Conservation (phyloP, 2,329 filamentous ascomycete genomes). For the Botryotinia narcissicola region DNA sequence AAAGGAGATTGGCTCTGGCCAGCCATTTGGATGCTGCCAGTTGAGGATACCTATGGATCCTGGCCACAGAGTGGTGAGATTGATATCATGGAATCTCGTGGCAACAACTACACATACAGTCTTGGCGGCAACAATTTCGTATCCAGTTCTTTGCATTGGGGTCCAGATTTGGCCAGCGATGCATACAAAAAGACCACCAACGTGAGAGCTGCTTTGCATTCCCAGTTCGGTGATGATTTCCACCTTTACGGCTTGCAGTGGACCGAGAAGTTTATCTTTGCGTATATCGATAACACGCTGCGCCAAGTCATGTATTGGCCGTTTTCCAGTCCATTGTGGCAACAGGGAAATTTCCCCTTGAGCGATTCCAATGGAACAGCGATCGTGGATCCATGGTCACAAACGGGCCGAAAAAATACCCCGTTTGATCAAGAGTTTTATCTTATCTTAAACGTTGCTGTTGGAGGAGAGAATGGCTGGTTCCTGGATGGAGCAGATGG, state of each 20-base stretch:
- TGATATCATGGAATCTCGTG: constrained; percentile 76
- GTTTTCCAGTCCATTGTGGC: constrained; percentile 66
- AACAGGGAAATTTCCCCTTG: constrained; percentile 65
- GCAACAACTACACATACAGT: constrained; percentile 74
- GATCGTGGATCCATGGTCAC: constrained; percentile 61
- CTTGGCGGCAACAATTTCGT: constrained; percentile 80
- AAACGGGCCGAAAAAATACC: constrained; percentile 58
- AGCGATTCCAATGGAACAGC: constrained; percentile 64
- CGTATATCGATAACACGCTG: constrained; percentile 77
- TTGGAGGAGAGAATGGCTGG: constrained; percentile 80
- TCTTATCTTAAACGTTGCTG: constrained; percentile 71
- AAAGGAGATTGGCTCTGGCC: constrained; percentile 86
- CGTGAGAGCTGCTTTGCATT: constrained; percentile 72
- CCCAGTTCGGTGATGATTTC: constrained; percentile 65
- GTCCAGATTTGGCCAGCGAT: constrained; percentile 68
- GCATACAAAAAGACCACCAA: constrained; percentile 82
- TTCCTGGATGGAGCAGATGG: constrained; percentile 68
- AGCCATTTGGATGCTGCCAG: constrained; percentile 87
- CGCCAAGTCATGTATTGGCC: constrained; percentile 78
- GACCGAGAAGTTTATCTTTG: constrained; percentile 85
- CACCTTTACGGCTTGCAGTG: constrained; percentile 85
- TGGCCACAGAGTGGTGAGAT: constrained; percentile 84
- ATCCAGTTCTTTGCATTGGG: constrained; percentile 79
- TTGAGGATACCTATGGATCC: constrained; percentile 65
- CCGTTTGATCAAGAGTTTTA: constrained; percentile 78